These are phyloP conservation scores for Apophysomyces trapeziformis DNA, from an alignment of 371 early-diverging fungal species.

Conservation along the genomic window DNA sequence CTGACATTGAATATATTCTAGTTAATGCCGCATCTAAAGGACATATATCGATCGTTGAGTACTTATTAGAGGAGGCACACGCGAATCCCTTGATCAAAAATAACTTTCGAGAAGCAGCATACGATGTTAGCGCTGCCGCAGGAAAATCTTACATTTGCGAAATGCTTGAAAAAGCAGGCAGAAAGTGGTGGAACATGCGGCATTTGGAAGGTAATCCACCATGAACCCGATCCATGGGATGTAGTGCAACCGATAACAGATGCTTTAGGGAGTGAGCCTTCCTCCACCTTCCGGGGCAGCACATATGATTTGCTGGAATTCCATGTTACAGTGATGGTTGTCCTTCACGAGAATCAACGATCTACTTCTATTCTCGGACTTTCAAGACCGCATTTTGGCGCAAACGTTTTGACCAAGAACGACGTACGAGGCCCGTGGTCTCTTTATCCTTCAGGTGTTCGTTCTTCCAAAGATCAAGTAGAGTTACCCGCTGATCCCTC, in stretches of 20 bases:
- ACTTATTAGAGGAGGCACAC: conserved; percentile 59
- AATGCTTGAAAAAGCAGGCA: conserved; percentile 64
- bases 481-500: conserved; percentile 39
- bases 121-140: conserved; percentile 77
- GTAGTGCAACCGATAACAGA: background rate
- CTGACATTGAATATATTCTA: conserved; percentile 22
- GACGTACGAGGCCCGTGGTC: conserved; percentile 68
- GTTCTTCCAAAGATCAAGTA: conserved; percentile 54
- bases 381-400: conserved; percentile 54
- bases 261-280: background rate
- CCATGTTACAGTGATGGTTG: conserved; percentile 62
- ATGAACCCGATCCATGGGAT: too few relatives aligned
- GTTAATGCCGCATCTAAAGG: conserved; percentile 82
- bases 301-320: conserved; percentile 48
- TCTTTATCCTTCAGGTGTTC: conserved; percentile 47
- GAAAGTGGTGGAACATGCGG: conserved; percentile 44
- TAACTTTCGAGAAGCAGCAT: conserved; percentile 74
- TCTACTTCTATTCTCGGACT: conserved; percentile 48
- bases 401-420: conserved; percentile 45
- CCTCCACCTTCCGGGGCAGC: conserved; percentile 20
- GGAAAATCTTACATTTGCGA: conserved; percentile 66
- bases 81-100: conserved; percentile 71
- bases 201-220: conserved; percentile 29
- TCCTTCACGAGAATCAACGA: conserved; percentile 71
- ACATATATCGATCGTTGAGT: conserved; percentile 61